Base-by-base conservation (phyloP, 179 eudicot species). In the Amaranthus tricolor region DNA sequence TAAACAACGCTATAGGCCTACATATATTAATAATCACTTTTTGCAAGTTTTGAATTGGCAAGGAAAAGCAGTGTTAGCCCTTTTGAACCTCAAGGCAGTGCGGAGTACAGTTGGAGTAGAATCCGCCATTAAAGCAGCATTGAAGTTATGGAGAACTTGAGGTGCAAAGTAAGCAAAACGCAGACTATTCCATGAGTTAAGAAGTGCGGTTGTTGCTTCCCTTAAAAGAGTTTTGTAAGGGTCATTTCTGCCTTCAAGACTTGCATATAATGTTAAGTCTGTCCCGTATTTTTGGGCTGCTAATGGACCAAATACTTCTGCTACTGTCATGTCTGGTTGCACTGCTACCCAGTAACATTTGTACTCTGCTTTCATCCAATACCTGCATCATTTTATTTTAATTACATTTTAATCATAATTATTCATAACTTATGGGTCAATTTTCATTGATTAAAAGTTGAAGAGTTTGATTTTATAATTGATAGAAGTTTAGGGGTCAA, bases 171-270 rank as follows among this genome's bases (percentile, higher is more conserved):
- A 95, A 2, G 85, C 78, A 72, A 90, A 95, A 2, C 75, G 84
- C 19, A 89, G 2, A 74, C 85, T 88, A 77, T 84, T 87, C 80
- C 87, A 90, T 8, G 99, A 93, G 82, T 95, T 95, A 24, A 95
- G 88, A 10, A 95, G 89, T 11, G 99, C 85, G n/a, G 99, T 88
- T n/a, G 88, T 84, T 16, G 80, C 80, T 83, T 95, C 99, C 77
- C 99, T 89, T 71, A 95, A 70, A n/a, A 95, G 87, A 19, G 99
- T 93, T 75, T 72, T 86, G 79, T 95, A 90, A 31, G 96, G 90
- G 62, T 93, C 97, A 10, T 89, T 96, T 78, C 83, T 85, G n/a
- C 99, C 99, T 60, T 64, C 59, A 56, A 95, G 70, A 7, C 88
- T 92, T 21, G 49, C 20, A 74, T 74, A 62, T 13, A 93, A 61